These are phyloP conservation scores for Talaromyces funiculosus DNA, from an alignment of 2,329 filamentous ascomycete genomes.

Conservation along the genomic window DNA sequence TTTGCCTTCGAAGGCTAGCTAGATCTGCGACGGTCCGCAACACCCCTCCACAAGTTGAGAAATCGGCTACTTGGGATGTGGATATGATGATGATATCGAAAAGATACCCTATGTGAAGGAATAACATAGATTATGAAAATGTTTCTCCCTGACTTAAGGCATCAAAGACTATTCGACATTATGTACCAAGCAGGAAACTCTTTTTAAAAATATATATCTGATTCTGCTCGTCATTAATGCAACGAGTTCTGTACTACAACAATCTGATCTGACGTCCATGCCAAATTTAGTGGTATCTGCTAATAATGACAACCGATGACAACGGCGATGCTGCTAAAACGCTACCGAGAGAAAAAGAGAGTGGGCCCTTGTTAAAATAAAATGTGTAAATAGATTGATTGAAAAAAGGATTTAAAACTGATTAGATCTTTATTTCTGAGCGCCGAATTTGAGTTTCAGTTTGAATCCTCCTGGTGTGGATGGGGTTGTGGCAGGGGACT, in stretches of 20 bases:
- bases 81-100: slow-evolving; percentile 1
- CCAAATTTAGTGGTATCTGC: background rate
- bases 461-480: slow-evolving; percentile 35
- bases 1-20: no score
- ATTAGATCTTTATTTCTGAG: slow-evolving; percentile 24
- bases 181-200: background rate
- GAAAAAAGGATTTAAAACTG: background rate
- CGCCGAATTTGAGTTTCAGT: slow-evolving; percentile 38
- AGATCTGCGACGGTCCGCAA: background rate
- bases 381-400: background rate
- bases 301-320: background rate
- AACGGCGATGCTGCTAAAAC: background rate
- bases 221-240: background rate
- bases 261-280: background rate
- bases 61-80: no score
- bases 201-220: background rate
- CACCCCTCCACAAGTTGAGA: background rate
- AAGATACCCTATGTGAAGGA: background rate
- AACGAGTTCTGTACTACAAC: background rate
- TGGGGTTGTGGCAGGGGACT: slow-evolving; percentile 24
- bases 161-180: background rate
- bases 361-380: background rate
- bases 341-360: background rate
- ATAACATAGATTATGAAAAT: background rate
- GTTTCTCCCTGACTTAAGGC: background rate